Percentiles rank a stretch among this genome's conserved stretches.
Conservation (phyloP, 202 grass and related monocot species). For the Zizania palustris region DNA sequence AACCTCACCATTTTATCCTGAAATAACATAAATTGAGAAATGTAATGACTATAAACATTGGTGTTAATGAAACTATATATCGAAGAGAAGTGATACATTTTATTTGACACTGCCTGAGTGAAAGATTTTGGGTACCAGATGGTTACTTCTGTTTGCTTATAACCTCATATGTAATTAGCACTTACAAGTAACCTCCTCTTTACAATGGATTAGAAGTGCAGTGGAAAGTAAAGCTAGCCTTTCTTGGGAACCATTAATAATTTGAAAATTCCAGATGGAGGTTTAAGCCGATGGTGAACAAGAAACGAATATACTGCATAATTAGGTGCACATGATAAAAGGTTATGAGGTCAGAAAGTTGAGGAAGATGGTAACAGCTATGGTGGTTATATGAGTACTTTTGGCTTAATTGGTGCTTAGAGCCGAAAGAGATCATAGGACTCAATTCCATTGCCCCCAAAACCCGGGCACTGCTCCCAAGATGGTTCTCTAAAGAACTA, state of each 20-base stretch:
- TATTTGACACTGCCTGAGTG: slow-evolving; percentile 16
- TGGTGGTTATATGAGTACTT: slow-evolving; percentile 48
- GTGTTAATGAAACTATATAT: slow-evolving; percentile 22
- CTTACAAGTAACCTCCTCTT: slow-evolving; percentile 24
- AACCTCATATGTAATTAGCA: slow-evolving; percentile 23
- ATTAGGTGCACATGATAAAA: slow-evolving; percentile 57
- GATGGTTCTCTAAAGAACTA: slow-evolving; percentile 46
- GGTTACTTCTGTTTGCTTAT: background rate
- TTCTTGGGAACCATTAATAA: slow-evolving; percentile 51
- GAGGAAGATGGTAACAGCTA: slow-evolving; percentile 43
- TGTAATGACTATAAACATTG: slow-evolving; percentile 19
- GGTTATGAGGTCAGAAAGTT: slow-evolving; percentile 53
- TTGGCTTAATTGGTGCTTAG: slow-evolving; percentile 54
- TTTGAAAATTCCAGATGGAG: slow-evolving; percentile 36
- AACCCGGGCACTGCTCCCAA: slow-evolving; percentile 61
- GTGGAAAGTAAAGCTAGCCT: slow-evolving; percentile 42
- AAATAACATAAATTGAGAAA: slow-evolving; percentile 31
- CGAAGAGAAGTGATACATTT: slow-evolving; percentile 1
- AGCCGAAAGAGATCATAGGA: slow-evolving; percentile 69
- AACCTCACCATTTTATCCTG: background rate
- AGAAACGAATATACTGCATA: slow-evolving; percentile 60
- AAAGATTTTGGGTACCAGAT: background rate
- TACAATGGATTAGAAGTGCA: slow-evolving; percentile 22
- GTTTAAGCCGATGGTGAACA: slow-evolving; percentile 49
- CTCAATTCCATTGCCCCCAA: slow-evolving; percentile 54